These are phyloP conservation scores for Mycosphaerella sp. DNA, from an alignment of 2,329 filamentous ascomycete genomes.

Conservation along the genomic window DNA sequence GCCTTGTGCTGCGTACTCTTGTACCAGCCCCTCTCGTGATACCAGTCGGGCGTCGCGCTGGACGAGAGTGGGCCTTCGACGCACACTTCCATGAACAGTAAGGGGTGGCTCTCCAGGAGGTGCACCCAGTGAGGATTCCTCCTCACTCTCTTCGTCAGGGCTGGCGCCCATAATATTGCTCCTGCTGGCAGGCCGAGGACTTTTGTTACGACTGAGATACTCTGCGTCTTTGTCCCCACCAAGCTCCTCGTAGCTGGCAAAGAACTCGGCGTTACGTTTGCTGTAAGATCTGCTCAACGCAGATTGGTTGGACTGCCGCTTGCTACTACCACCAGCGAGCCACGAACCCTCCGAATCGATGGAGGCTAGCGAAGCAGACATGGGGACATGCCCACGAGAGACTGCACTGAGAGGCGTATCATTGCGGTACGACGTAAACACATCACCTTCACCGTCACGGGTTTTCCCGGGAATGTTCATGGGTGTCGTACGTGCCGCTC, in stretches of 20 bases:
- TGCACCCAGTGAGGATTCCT: constrained; percentile 10
- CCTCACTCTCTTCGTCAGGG: constrained; percentile 39
- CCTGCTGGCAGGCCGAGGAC: constrained; percentile 5
- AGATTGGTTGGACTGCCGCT: constrained; percentile 43
- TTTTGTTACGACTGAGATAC: constrained; percentile 49
- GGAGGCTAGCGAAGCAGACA: constrained; percentile 83
- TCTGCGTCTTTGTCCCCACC: constrained; percentile 59
- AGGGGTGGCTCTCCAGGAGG: constrained; percentile 20
- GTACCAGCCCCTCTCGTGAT: constrained; percentile 56
- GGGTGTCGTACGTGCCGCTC: constrained; percentile 30
- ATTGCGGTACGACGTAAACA: constrained; percentile 29
- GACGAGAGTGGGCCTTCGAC: constrained; percentile 58
- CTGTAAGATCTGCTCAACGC: constrained; percentile 43
- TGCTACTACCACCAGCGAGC: constrained; percentile 65
- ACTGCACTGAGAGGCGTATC: constrained; percentile 37
- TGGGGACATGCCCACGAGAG: constrained; percentile 23
- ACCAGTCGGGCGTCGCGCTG: constrained; percentile 53
- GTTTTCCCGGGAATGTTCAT: constrained; percentile 18
- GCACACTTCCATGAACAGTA: constrained; percentile 44
- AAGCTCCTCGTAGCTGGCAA: constrained; percentile 60
- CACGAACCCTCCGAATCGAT: constrained; percentile 95
- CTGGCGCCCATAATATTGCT: constrained; percentile 37
- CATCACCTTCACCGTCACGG: constrained; percentile 13
- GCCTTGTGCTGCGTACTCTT: constrained; percentile 43
- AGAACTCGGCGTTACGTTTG: constrained; percentile 47